Conservation (phyloP, 1,284 basidiomycete species). For the Boletus calvinii region DNA sequence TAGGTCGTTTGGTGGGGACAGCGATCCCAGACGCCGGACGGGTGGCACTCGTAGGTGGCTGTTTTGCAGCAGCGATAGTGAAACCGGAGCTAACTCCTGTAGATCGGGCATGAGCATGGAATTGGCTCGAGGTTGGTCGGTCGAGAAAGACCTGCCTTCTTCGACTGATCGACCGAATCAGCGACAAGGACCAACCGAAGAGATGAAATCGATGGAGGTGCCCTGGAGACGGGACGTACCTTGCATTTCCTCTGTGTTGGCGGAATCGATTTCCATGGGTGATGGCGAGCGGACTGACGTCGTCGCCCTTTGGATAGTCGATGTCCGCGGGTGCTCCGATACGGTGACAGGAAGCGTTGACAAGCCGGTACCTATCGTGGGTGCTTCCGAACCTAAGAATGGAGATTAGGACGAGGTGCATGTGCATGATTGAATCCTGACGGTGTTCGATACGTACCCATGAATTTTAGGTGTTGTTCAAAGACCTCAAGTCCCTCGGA, state of each 20-base stretch:
- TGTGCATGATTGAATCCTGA: constrained; percentile 1
- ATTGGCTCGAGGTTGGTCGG: neutral
- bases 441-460: constrained; percentile 19
- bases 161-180: constrained; percentile 12
- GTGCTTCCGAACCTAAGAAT: constrained; percentile 12
- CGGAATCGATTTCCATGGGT: constrained; percentile 25
- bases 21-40: neutral
- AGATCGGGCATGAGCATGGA: constrained; percentile 11
- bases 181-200: neutral
- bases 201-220: neutral
- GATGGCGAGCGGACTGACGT: constrained; percentile 17
- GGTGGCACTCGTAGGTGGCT: neutral
- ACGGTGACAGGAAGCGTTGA: constrained; percentile 11
- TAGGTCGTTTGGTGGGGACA: constrained; percentile 21
- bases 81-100: neutral
- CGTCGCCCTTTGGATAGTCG: constrained; percentile 12
- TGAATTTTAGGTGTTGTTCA: constrained; percentile 7
- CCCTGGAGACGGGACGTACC: constrained; percentile 8
- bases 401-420: neutral
- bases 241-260: constrained; percentile 13
- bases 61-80: neutral
- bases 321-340: constrained; percentile 28
- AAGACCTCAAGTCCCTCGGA: constrained; percentile 21
- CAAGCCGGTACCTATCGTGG: constrained; percentile 19
- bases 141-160: constrained; percentile 14